These are phyloP conservation scores for Pyrrhoderma noxium DNA, from an alignment of 1,284 basidiomycete genomes.

Conservation along the genomic window DNA sequence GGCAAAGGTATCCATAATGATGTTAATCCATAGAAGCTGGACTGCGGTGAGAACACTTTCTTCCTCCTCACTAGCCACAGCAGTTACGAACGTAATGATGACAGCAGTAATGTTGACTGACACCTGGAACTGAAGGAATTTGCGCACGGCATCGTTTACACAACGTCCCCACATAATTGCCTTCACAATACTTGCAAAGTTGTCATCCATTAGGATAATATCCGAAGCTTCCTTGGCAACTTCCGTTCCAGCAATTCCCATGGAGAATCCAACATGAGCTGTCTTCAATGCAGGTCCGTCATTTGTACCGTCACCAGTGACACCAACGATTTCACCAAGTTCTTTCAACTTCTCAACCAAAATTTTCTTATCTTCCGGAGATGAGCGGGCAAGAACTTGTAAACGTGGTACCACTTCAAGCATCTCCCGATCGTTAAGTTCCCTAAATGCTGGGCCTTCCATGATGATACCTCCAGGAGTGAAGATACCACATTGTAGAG, in stretches of 20 bases:
- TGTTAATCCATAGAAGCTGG: constrained; percentile 95
- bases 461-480: constrained; percentile 90
- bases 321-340: constrained; percentile 90
- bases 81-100: constrained; percentile 87
- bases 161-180: constrained; percentile 99
- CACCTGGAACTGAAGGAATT: constrained; percentile 98
- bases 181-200: constrained; percentile 92
- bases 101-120: constrained; percentile 96
- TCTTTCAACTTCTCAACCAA: constrained; percentile 85
- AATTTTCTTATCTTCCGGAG: constrained; percentile 94
- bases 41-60: constrained; percentile 88
- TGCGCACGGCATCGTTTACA: constrained; percentile 95
- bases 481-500: constrained; percentile 92
- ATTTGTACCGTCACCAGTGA: constrained; percentile 98
- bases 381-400: constrained; percentile 88
- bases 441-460: constrained; percentile 83
- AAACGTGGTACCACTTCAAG: constrained; percentile 61
- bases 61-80: constrained; percentile 74
- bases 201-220: constrained; percentile 98
- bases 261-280: constrained; percentile 91
- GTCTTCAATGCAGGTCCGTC: constrained; percentile 96
- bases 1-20: constrained; percentile 98
- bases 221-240: constrained; percentile 99
- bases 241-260: constrained; percentile 98
- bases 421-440: constrained; percentile 48